Evolutionary conservation across 2,329 filamentous ascomycete species (phyloP).

Genomic region (Penicillium psychrosexuale): DNA sequence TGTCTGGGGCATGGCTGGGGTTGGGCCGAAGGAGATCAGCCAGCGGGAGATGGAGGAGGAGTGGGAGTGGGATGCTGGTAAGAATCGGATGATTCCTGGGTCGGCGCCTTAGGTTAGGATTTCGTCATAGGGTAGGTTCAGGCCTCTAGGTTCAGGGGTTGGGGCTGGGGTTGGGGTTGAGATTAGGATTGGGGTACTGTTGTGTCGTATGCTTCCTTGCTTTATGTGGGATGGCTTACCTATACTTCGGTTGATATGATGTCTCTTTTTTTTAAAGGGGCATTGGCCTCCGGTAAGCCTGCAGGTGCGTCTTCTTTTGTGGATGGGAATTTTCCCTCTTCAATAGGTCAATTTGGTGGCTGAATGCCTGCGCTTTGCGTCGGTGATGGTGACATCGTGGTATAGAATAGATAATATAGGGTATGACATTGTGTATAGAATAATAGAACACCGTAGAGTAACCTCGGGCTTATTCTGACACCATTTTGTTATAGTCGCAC

Average conservation of each 20-base stretch:
- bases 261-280: not conserved
- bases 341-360: too few relatives aligned
- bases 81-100: conserved; percentile 22
- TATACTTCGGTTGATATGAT: not conserved
- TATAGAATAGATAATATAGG: too few relatives aligned
- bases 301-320: too few relatives aligned
- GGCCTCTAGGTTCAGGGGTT: not conserved
- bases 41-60: conserved; percentile 26
- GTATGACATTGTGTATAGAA: not conserved
- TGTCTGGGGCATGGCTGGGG: conserved; percentile 45
- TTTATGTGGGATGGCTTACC: not conserved
- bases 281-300: not conserved
- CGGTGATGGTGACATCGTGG: not conserved
- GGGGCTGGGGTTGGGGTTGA: not conserved
- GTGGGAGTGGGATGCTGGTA: conserved; percentile 8
- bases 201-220: not conserved
- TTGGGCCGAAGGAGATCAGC: conserved; percentile 31
- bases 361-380: not conserved
- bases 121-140: not conserved
- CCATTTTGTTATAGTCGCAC: not conserved
- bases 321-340: too few relatives aligned
- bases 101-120: conserved; percentile 21
- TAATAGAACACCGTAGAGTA: not conserved
- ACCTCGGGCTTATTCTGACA: not conserved
- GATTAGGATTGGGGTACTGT: not conserved